Evolutionary conservation across 2,329 filamentous ascomycete species (phyloP), one percentile per base, ranked within the genome.

Genomic region (Trichothecium sympodiale): DNA sequence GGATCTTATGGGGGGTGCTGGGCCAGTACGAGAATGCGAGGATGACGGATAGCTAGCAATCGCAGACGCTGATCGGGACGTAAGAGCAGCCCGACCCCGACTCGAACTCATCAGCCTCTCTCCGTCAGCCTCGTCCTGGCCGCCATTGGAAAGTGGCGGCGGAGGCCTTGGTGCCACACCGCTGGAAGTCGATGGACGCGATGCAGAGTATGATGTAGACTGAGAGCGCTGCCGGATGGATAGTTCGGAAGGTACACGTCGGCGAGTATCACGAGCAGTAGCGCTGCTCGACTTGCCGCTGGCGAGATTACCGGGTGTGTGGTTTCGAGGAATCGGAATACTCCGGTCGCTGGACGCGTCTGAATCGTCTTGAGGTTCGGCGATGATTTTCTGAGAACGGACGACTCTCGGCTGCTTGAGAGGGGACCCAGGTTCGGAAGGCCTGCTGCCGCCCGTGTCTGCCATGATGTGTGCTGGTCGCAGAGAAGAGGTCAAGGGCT

Each of bases 221-320:
- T 72, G 68, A 14, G 70, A 69, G 36, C 71, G 67, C 42, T 72
- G 65, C 17, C 71, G 67, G 38, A 72, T 62, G 31, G 69, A 57
- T 27, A 69, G 55, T 37, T 76, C 71, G 17, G 70, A 65, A 18
- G 65, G 54, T 43, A 67, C 71, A 35, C 64, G 61, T 39, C 65
- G 62, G 40, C 60, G 60, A 37, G 65, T 62, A 9, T 29, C 17
- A 10, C 30, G 29, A 18, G 31, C 15, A 41, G 69, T 50, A 35
- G 46, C 66, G 55, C 69, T 74, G 27, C 14, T 32, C 13, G 28
- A 30, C 29, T 37, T 32, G 57, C 71, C 77, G 44, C 69, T 67
- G 10, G 75, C 59, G 29, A 78, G 62, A 46, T 77, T 73, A 38
- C 74, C 73, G 2, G 74, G 74, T 2, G 74, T 79, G 51, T 79